Conservation (phyloP, 1,284 basidiomycete species). For the Tremellales sp. region DNA sequence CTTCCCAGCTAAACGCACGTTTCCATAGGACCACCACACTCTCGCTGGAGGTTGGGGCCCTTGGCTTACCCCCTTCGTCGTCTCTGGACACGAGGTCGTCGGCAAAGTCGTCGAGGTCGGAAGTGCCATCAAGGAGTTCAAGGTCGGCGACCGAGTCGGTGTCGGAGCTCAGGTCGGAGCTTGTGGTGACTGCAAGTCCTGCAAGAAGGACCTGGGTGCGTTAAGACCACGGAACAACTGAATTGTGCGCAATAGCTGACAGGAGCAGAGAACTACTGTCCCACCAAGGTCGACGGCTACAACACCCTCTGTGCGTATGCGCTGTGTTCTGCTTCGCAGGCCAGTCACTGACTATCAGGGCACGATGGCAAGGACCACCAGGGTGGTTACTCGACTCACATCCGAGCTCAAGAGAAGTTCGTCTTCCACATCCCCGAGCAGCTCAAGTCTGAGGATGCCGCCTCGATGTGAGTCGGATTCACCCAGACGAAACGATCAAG, state of each 20-base stretch:
- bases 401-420: constrained; percentile 63
- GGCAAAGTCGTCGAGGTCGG: constrained; percentile 52
- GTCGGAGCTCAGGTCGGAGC: constrained; percentile 52
- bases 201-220: constrained; percentile 41
- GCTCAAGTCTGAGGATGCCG: constrained; percentile 56
- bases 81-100: constrained; percentile 52
- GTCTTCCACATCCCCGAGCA: constrained; percentile 64
- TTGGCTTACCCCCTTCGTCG: constrained; percentile 41
- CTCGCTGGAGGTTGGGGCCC: constrained; percentile 48
- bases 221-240: background rate
- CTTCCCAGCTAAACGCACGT: too few species aligned
- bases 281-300: constrained; percentile 46
- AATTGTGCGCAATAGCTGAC: background rate
- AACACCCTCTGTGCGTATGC: constrained; percentile 37
- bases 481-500: background rate
- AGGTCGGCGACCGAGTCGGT: constrained; percentile 50
- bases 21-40: constrained; percentile 26
- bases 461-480: constrained; percentile 38
- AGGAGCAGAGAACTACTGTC: constrained; percentile 49
- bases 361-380: constrained; percentile 31
- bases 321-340: background rate
- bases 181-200: constrained; percentile 44
- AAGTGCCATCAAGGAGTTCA: constrained; percentile 46
- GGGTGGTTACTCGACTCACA: constrained; percentile 58
- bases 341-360: constrained; percentile 4